Base-by-base conservation (phyloP, 1,284 basidiomycete species). In the Coniophora puteana region DNA sequence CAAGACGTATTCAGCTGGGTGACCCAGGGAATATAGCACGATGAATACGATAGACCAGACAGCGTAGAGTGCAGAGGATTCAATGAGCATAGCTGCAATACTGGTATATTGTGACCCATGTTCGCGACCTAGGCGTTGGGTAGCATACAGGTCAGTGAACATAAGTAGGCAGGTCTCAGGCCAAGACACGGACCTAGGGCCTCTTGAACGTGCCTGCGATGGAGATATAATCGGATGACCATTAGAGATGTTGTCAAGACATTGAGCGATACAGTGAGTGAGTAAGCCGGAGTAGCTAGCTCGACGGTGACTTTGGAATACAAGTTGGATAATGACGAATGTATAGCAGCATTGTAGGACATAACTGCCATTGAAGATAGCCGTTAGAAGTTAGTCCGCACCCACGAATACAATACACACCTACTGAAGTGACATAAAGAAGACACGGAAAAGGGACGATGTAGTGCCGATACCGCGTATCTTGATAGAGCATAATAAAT, bases 171-270 rank as follows among this genome's bases (percentile, higher is more conserved):
- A 10, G 26, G 22, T 7, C 3, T 13, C 20, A 16, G 11, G 17
- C 35, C 6, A 18, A 6, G 20, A 16, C 23, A 3, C 58, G 55
- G 38, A 61, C 65, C 62, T 32, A 69, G 52, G 5, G 52, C 39
- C 10, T 47, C 47, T 28, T 44, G 43, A 22, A 66, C 23, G 4
- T 47, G 48, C 4, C 51, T 30, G 26, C 64, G 61, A 45, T 61
- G 55, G 36, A 52, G 52, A 21, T 63, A 51, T 6, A 71, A 52
- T 4, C 67, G 64, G 4, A 38, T 43, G 8, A 64, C 61, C 26
- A 71, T 67, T 17, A 68, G 46, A 23, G 62, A 25, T 3, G 68
- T 69, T 27, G 66, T 38, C 14, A 68, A 26, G 24, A 69, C 50
- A 50, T 65, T 72, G 41, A 69, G 51, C 12, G 61, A 50, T 31